These are phyloP conservation scores for Exophiala spinifera DNA, from an alignment of 2,329 filamentous ascomycete genomes.

Conservation along the genomic window DNA sequence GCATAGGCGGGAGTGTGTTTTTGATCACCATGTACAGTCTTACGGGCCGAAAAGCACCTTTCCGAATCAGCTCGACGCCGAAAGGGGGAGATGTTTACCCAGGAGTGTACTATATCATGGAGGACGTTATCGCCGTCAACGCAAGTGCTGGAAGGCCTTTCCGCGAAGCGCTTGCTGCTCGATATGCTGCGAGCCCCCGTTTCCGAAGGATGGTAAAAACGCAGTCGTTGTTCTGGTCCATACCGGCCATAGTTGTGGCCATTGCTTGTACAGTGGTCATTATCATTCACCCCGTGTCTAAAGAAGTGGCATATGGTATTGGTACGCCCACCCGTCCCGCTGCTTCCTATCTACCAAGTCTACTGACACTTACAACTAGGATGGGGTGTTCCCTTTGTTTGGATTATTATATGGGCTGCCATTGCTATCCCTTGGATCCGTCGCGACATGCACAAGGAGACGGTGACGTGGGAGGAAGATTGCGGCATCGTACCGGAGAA, in stretches of 20 bases:
- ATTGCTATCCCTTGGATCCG: slow-evolving; percentile 49
- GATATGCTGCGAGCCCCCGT: slow-evolving; percentile 54
- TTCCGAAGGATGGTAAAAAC: slow-evolving; percentile 55
- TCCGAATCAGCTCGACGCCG: slow-evolving; percentile 61
- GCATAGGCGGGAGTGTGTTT: slow-evolving; percentile 20
- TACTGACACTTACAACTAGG: slow-evolving; percentile 30
- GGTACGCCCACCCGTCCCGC: slow-evolving; percentile 17
- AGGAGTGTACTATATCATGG: slow-evolving; percentile 62
- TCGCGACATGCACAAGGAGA: slow-evolving; percentile 44
- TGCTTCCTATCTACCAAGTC: background rate
- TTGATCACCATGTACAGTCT: slow-evolving; percentile 23
- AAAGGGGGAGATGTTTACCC: slow-evolving; percentile 60
- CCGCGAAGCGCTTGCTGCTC: slow-evolving; percentile 48
- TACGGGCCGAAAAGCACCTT: slow-evolving; percentile 46
- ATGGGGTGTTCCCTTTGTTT: slow-evolving; percentile 44
- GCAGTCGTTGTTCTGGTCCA: slow-evolving; percentile 58
- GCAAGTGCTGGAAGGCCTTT: slow-evolving; percentile 57
- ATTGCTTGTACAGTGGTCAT: slow-evolving; percentile 48
- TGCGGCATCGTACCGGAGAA: slow-evolving; percentile 19
- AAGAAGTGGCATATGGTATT: slow-evolving; percentile 47
- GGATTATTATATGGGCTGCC: slow-evolving; percentile 43
- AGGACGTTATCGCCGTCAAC: slow-evolving; percentile 67
- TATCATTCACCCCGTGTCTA: slow-evolving; percentile 44
- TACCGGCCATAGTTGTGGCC: slow-evolving; percentile 49
- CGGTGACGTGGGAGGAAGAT: slow-evolving; percentile 38